phyloP scores from a whole-genome alignment of 257 asterid species.

The Solanum chilense region DNA sequence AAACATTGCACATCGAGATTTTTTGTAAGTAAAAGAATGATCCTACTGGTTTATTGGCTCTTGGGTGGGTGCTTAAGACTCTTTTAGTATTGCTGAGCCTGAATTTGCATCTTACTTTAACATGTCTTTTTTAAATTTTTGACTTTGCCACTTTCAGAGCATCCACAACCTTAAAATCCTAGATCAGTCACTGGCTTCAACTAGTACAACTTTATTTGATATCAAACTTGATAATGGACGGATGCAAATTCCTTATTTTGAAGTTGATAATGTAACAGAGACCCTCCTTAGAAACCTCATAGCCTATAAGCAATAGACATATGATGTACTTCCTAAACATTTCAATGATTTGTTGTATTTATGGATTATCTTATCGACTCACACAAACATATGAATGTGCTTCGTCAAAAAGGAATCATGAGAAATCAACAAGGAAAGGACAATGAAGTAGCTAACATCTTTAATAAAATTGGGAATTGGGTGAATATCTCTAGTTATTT shows the following conservation, averaged over 20 bases:
- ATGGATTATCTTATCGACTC: background rate
- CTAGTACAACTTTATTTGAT: background rate
- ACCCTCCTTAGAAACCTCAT: background rate
- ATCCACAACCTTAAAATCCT: no score
- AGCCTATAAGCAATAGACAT: constrained; percentile 6
- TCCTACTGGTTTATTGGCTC: no score
- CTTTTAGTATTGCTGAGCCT: no score
- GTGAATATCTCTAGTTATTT: no score
- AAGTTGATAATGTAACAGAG: constrained; percentile 1
- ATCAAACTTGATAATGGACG: no score
- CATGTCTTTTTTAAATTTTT: no score
- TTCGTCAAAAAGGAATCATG: background rate
- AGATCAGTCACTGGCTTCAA: accelerated
- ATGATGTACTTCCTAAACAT: background rate
- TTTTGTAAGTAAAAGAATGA: background rate
- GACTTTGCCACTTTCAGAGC: no score
- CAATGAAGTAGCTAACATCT: no score
- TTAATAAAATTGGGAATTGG: no score
- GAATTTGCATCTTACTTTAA: no score
- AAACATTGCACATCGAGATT: background rate
- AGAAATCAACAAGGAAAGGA: no score
- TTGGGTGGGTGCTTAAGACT: no score
- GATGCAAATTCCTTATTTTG: background rate
- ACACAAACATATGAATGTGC: background rate
- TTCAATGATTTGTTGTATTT: constrained; percentile 1